Percentiles rank a stretch among this genome's conserved stretches.
phyloP scores from a whole-genome alignment of 2,329 filamentous ascomycete genomes.

The Bimuria novae-zelandiae region DNA sequence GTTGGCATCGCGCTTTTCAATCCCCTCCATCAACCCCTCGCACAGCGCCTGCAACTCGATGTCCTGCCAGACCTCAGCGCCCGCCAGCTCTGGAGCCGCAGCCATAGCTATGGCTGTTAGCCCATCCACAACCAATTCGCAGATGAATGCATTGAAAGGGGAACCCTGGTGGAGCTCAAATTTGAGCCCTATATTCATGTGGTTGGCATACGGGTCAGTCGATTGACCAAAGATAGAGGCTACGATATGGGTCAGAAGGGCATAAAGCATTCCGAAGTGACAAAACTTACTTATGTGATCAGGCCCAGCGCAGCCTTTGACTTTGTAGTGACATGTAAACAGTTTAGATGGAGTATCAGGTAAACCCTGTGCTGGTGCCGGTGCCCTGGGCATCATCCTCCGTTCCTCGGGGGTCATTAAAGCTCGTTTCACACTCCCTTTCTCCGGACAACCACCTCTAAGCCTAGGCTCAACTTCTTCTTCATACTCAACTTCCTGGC shows the following conservation, averaged over 20 bases:
- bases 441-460: neutral
- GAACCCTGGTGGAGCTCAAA: neutral
- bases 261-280: neutral
- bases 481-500: slow-evolving; percentile 9
- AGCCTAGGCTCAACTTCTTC: neutral
- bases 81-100: slow-evolving; percentile 7
- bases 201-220: slow-evolving; percentile 6
- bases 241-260: neutral
- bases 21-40: neutral
- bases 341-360: no score
- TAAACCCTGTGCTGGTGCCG: no score
- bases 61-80: slow-evolving; percentile 2
- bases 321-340: neutral
- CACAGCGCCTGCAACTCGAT: slow-evolving; percentile 3
- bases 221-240: no score
- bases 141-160: slow-evolving; percentile 2
- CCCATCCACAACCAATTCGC: slow-evolving; percentile 5
- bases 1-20: neutral
- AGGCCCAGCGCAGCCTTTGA: neutral
- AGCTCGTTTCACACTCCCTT: neutral
- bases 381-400: neutral
- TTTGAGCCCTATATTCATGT: slow-evolving; percentile 2
- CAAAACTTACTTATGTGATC: slow-evolving; percentile 5
- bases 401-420: neutral
- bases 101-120: slow-evolving; percentile 5